A percentile compares a stretch with the other conserved stretches of the same genome.
Conservation (phyloP, 2,329 filamentous ascomycete species). For the Xylariaceae sp. region DNA sequence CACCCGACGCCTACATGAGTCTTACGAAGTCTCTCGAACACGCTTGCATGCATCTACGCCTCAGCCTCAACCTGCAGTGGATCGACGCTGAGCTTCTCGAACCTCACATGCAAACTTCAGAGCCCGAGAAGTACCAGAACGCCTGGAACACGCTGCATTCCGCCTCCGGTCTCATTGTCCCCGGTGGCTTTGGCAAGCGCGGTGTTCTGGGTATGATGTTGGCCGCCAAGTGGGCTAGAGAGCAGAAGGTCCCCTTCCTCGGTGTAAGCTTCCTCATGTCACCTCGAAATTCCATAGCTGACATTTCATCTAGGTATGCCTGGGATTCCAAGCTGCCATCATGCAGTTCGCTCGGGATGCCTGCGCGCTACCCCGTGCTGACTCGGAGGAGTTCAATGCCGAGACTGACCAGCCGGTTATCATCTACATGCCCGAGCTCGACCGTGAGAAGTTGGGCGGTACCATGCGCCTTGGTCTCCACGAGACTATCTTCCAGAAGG, state of each 20-base stretch:
- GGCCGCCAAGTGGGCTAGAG: constrained; percentile 80
- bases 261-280: constrained; percentile 40
- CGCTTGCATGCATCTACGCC: constrained; percentile 76
- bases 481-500: constrained; percentile 67
- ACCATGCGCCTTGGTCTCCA: constrained; percentile 82
- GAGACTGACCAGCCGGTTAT: constrained; percentile 64
- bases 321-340: constrained; percentile 90
- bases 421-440: constrained; percentile 82
- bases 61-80: constrained; percentile 75
- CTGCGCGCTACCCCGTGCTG: constrained; percentile 55
- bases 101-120: constrained; percentile 50
- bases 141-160: constrained; percentile 78
- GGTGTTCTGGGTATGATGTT: constrained; percentile 88
- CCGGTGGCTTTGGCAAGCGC: constrained; percentile 73
- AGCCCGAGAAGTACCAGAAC: constrained; percentile 72
- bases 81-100: constrained; percentile 85
- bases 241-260: constrained; percentile 73
- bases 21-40: constrained; percentile 86
- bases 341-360: constrained; percentile 81
- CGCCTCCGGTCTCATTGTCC: constrained; percentile 61
- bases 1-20: constrained; percentile 80
- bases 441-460: constrained; percentile 61
- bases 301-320: constrained; percentile 53
- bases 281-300: not conserved
- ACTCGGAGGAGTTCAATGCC: constrained; percentile 51